Evolutionary conservation across 768 basidiomycete genomes (phyloP), one percentile per base, ranked within the genome.

Genomic region (Russula virescens): DNA sequence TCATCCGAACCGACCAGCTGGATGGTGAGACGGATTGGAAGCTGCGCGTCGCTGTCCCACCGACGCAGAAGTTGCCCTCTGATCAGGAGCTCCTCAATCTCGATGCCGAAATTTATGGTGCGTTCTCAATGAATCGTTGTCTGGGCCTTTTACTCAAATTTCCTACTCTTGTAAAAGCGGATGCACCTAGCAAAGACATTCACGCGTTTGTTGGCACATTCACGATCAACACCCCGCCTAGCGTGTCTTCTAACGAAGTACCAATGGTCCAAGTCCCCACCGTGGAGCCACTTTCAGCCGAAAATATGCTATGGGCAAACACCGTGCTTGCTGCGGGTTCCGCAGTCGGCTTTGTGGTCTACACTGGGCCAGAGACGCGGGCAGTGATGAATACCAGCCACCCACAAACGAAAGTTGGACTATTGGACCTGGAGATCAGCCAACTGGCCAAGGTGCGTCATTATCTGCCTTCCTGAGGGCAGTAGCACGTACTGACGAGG

Each of bases 21-120:
- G 97, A 99, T 66, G 97, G 97, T 46, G 97, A 99, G 75, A 99
- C 97, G 4, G 97, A 99, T 70, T 98, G 97, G 97, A 99, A 99
- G 73, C 78, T 98, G 53, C 84, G 91, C 5, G 90, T 97, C 1
- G 94, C 96, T 2, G 87, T 96, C 1, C 83, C 88, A 2, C 81
- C 87, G 26, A 89, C 87, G 48, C 94, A 97, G 77, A 87, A 86
- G 67, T 72, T 94, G 55, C 70, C 81, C 26, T 83, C 82, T 23
- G 84, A 87, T 52, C 72, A 71, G 28, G 79, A 79, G 10, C 69
- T 89, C 1, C 73, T 87, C 59, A 69, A 74, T 18, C 74, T 95
- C 26, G 88, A 93, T 64, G 97, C 93, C 0, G 92, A 94, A 67
- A 83, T 98, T 10, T 98, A 97, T 69, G 91, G 91, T 90, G 64